Evolutionary conservation across 768 basidiomycete species (phyloP), one percentile per base, ranked within the genome.

Genomic region (Boletus sp.): DNA sequence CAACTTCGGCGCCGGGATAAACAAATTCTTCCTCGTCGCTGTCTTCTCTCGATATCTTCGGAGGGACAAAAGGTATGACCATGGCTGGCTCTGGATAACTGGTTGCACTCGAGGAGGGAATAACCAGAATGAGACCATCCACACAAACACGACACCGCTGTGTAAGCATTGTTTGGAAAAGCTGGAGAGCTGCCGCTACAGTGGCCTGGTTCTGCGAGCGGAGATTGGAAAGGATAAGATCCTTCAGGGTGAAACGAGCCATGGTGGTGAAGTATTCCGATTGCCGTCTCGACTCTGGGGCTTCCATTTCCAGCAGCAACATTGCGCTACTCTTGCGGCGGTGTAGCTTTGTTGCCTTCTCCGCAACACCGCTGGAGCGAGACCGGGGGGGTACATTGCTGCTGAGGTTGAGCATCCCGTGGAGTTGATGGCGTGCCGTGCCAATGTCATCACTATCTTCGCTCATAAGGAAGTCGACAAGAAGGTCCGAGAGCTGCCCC

Each of bases 211-310:
- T 81, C 50, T 74, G 74, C 6, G 90, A 93, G 23, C 81, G 77
- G 23, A 97, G 72, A 65, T 93, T 93, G 42, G 90, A 80, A 46
- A 91, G 63, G 8, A 98, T 72, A 33, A 98, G 79, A 63, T 98
- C 96, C 67, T 92, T 93, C 38, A 98, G 77, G 5, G 92, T 95
- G 75, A 93, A 98, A 17, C 93, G 83, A 13, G 88, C 90, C 72
- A 89, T 83, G 0, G 91, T 85, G 2, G 87, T 93, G 69, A 92
- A 90, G 72, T 97, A 97, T 59, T 84, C 85, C 1, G 90, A 84
- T 49, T 77, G 83, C 55, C 79, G 82, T 52, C 82, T 77, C 15
- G 88, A 83, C 14, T 83, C 83, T 1, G 89, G 87, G 2, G 85
- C 85, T 66, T 92, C 86, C 78, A 90, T 83, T 66, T 93, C 89